A percentile compares a stretch with the other conserved stretches of the same genome.
phyloP scores from a whole-genome alignment of 495 filamentous ascomycete genomes.

The Pyrenula massariospora region DNA sequence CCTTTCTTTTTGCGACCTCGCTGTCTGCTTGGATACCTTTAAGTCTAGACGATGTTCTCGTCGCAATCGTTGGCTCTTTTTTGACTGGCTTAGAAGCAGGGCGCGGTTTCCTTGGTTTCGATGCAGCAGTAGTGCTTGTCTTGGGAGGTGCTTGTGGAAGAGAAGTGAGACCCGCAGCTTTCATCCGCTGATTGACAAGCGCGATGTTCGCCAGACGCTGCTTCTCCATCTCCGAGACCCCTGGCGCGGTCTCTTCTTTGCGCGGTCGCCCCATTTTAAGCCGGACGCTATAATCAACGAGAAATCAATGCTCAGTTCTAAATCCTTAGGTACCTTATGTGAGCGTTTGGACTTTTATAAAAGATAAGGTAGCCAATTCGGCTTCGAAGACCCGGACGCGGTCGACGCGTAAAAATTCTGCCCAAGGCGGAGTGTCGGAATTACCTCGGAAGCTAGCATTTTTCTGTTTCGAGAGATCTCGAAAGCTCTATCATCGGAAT shows the following conservation, averaged over 20 bases:
- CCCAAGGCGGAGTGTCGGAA: background rate
- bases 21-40: conserved; percentile 57
- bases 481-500: background rate
- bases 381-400: background rate
- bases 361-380: background rate
- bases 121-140: conserved; percentile 6
- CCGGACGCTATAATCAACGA: conserved; percentile 1
- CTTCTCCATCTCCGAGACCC: conserved; percentile 55
- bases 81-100: conserved; percentile 34
- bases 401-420: conserved; percentile 5
- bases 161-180: conserved; percentile 19
- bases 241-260: conserved; percentile 13
- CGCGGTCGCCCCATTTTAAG: background rate
- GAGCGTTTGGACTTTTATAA: background rate
- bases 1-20: conserved; percentile 67
- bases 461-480: background rate
- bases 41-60: conserved; percentile 55
- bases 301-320: background rate
- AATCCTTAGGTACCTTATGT: background rate
- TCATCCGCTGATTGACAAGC: conserved; percentile 33
- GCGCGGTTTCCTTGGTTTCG: conserved; percentile 29
- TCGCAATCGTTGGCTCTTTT: conserved; percentile 33
- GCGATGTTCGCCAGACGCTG: conserved; percentile 63
- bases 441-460: background rate
- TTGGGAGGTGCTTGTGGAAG: conserved; percentile 22